Percentiles rank a stretch among this genome's conserved stretches.
Evolutionary conservation across 306 rosid species (phyloP).

Genomic region (Luffa aegyptiaca): DNA sequence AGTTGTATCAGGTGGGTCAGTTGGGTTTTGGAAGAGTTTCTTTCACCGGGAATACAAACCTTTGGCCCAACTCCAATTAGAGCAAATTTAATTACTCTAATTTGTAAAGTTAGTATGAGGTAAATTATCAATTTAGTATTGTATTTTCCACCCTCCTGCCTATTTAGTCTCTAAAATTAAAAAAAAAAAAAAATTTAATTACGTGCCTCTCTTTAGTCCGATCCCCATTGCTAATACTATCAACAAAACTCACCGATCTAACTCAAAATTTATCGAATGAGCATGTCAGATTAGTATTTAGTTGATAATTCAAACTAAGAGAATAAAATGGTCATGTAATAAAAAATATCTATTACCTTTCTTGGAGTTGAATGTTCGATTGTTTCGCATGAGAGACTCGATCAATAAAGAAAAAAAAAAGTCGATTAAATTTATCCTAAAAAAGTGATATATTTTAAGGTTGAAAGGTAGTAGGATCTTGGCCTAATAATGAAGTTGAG

Average conservation of each 20-base stretch:
- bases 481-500: background rate
- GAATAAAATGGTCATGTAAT: too few species aligned
- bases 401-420: too few species aligned
- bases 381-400: too few species aligned
- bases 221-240: too few species aligned
- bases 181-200: background rate
- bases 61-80: slow-evolving; percentile 11
- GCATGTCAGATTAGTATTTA: too few species aligned
- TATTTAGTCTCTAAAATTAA: background rate
- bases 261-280: too few species aligned
- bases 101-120: background rate
- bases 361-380: too few species aligned
- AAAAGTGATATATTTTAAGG: background rate
- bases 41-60: slow-evolving; percentile 23
- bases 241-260: too few species aligned
- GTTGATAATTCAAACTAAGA: too few species aligned
- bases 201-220: too few species aligned
- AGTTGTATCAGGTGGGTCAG: slow-evolving; percentile 62
- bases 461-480: background rate
- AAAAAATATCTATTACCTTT: too few species aligned
- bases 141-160: background rate
- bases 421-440: too few species aligned
- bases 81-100: background rate
- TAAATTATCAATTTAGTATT: background rate
- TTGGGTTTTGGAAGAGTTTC: slow-evolving; percentile 85